phyloP scores from a whole-genome alignment of 169 alveolate species.

The Eimeria necatrix region DNA sequence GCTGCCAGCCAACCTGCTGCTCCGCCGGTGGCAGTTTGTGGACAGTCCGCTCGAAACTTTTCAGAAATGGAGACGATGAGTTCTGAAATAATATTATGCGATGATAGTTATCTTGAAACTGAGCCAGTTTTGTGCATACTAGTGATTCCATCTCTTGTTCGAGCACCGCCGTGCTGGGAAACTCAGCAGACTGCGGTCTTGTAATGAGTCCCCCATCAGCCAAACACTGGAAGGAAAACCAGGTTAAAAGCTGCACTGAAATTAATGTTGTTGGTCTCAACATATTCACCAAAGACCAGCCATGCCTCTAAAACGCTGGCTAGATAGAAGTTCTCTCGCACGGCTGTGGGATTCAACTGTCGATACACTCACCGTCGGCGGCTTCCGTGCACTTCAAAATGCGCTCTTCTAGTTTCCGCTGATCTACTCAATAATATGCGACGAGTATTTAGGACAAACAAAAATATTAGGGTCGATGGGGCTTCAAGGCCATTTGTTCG shows the following conservation, averaged over 20 bases:
- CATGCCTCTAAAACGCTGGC: too few relatives aligned
- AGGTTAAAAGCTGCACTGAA: background rate
- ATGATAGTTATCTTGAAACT: background rate
- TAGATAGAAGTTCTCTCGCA: too few relatives aligned
- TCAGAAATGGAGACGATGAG: background rate
- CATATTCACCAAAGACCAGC: background rate
- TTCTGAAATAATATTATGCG: background rate
- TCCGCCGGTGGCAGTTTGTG: slow-evolving; percentile 46
- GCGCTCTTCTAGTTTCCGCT: too few relatives aligned
- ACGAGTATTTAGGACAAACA: too few relatives aligned
- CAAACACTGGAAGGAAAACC: background rate
- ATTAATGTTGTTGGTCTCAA: background rate
- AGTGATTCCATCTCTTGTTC: slow-evolving; percentile 5
- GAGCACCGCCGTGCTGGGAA: slow-evolving; percentile 16
- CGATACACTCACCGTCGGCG: background rate
- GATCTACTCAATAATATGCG: too few relatives aligned
- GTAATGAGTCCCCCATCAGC: background rate
- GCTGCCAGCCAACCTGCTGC: slow-evolving; percentile 12
- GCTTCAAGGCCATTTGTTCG: too few relatives aligned
- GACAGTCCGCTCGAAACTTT: background rate
- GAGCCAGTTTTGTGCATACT: background rate
- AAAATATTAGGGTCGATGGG: too few relatives aligned
- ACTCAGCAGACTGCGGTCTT: background rate
- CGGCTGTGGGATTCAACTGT: background rate
- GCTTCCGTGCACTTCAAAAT: too few relatives aligned